A percentile compares a stretch with the other conserved stretches of the same genome.
Evolutionary conservation across 2,329 filamentous ascomycete genomes (phyloP).

Genomic region (Ophiocordyceps camponoti-rufipedis): DNA sequence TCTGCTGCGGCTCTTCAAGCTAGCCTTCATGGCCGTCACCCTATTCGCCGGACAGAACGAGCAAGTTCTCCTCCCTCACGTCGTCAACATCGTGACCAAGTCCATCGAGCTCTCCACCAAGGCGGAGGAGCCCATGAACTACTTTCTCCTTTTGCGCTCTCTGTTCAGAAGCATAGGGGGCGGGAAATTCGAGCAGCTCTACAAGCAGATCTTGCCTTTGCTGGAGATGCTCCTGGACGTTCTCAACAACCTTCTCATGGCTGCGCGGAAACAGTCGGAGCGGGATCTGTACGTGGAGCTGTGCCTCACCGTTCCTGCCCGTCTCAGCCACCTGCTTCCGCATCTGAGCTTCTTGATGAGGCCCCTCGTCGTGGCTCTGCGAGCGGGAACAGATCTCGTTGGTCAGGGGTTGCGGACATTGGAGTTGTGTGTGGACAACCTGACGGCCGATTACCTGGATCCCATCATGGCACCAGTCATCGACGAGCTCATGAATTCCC

Average conservation of each 20-base stretch:
- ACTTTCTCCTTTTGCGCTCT: slow-evolving; percentile 82
- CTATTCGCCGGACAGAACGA: slow-evolving; percentile 91
- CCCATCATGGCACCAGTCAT: slow-evolving; percentile 99
- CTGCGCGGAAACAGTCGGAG: slow-evolving; percentile 76
- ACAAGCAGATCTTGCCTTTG: slow-evolving; percentile 92
- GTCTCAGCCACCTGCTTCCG: slow-evolving; percentile 83
- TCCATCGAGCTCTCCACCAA: slow-evolving; percentile 92
- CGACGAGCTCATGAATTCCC: slow-evolving; percentile 91
- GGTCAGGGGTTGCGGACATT: slow-evolving; percentile 85
- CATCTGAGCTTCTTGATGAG: slow-evolving; percentile 96
- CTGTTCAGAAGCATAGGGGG: slow-evolving; percentile 94
- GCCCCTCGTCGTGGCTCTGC: slow-evolving; percentile 84
- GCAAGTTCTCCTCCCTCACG: slow-evolving; percentile 83
- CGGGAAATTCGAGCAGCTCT: slow-evolving; percentile 91
- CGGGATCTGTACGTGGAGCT: slow-evolving; percentile 94
- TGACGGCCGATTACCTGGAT: slow-evolving; percentile 93
- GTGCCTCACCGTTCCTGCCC: slow-evolving; percentile 84
- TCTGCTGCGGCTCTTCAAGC: slow-evolving; percentile 81
- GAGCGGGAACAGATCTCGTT: slow-evolving; percentile 82
- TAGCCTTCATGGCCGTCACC: slow-evolving; percentile 98
- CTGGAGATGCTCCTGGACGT: slow-evolving; percentile 96
- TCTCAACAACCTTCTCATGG: slow-evolving; percentile 82
- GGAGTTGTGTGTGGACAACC: slow-evolving; percentile 92
- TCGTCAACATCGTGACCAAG: slow-evolving; percentile 92
- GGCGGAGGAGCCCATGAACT: slow-evolving; percentile 96